Base-by-base conservation (phyloP, 345 rosid species). In the Chamaenerion angustifolium region DNA sequence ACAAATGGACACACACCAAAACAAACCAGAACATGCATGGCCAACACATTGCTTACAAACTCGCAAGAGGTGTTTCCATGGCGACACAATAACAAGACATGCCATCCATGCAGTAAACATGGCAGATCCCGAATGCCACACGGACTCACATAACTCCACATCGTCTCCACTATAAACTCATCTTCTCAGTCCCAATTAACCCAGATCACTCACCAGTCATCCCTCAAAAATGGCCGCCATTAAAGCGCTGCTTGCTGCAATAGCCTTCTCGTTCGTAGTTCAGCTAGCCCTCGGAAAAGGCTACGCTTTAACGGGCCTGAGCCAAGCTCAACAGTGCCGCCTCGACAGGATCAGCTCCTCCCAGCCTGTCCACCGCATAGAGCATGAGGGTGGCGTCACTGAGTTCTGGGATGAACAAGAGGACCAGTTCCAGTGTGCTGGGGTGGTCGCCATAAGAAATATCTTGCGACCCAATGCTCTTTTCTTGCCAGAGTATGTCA, bases 361-460 rank as follows among this genome's bases (percentile, higher is more conserved):
- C 46, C 46, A 51, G 54, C 76, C 76, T 12, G 37, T 48, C 46
- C 48, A 49, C 15, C 46, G 47, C 40, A 40, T 71, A 3, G 51
- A 61, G 45, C 55, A 64, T 1, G 65, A 67, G 46, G 72, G 64
- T 0, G 76, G 72, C 2, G 16, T 49, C 48, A 60, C 61, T 11
- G 65, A 67, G 64, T 4, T 67, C 12, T 71, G 76, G 76, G 56
- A 61, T 46, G 43, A 51, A 2, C n/a, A 60, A 2, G 67, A 64
- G 16, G 76, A 71, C 21, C 70, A 67, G 49, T 64, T 71, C 51
- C 64, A 47, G 44, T 71, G 72, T 43, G 64, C 59, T 6, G 72
- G 72, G 0, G 66, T 67, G 31, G 72, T 62, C 12, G 52, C 69
- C 40, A 4, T 55, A 43, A 49, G 60, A 23, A 12, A 6, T 21